phyloP scores from a whole-genome alignment of 805 yeast species.

The Teunomyces aglyptinius region DNA sequence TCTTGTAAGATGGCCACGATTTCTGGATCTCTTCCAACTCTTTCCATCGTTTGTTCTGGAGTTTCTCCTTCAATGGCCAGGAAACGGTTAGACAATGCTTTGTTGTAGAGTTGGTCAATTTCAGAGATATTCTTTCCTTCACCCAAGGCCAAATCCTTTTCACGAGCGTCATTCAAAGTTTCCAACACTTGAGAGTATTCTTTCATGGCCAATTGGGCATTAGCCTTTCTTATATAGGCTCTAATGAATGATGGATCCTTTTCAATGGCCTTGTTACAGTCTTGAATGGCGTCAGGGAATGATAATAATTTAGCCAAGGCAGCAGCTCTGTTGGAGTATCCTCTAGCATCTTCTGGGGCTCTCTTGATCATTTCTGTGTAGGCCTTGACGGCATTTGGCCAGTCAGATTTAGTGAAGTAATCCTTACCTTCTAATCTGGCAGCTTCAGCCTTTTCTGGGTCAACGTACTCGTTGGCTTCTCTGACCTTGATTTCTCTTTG shows the following conservation, averaged over 20 bases:
- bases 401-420: slow-evolving; percentile 82
- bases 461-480: slow-evolving; percentile 76
- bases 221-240: slow-evolving; percentile 96
- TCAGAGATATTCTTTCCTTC: slow-evolving; percentile 60
- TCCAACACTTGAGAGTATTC: slow-evolving; percentile 81
- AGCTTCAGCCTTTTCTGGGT: slow-evolving; percentile 91
- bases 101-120: slow-evolving; percentile 76
- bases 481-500: slow-evolving; percentile 80
- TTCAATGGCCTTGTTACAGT: slow-evolving; percentile 85
- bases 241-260: slow-evolving; percentile 87
- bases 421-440: slow-evolving; percentile 94
- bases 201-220: slow-evolving; percentile 85
- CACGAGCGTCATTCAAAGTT: slow-evolving; percentile 76
- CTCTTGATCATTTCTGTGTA: slow-evolving; percentile 95
- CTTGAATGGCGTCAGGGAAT: slow-evolving; percentile 94
- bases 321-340: slow-evolving; percentile 97
- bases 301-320: slow-evolving; percentile 92
- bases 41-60: slow-evolving; percentile 88
- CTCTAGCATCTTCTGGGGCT: slow-evolving; percentile 95
- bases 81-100: slow-evolving; percentile 79
- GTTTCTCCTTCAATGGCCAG: slow-evolving; percentile 84
- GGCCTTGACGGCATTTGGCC: slow-evolving; percentile 95
- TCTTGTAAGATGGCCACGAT: slow-evolving; percentile 84
- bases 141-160: slow-evolving; percentile 63
- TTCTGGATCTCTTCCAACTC: slow-evolving; percentile 93